Base-by-base conservation (phyloP, 1,139 yeast species). In the Debaryomyces subglobosus region DNA sequence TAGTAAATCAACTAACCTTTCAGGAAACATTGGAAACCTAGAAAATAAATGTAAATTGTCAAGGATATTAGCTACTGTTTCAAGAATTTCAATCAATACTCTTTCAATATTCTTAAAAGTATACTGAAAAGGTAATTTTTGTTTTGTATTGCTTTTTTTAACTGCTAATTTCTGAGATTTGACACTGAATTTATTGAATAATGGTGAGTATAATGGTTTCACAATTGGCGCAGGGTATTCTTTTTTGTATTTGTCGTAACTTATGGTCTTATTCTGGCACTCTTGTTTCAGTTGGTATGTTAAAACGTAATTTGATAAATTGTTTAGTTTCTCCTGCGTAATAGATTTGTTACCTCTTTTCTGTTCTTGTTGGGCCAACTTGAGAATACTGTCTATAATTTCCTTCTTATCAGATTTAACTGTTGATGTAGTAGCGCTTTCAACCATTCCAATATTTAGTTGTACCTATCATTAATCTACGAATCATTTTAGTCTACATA, bases 11-110 rank as follows among this genome's bases (percentile, higher is more conserved):
- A 60, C 38, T 13, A 76, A 56, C 33, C 52, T 55, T 46, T 69
- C 59, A 1, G 81, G 81, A 52, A 76, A 76, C 73, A 72, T 74
- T 51, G 62, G 80, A 58, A 76, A 60, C 49, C 71, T 69, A 38
- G 78, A 72, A 39, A 76, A 69, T 46, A 76, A 66, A 55, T 76
- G 80, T 32, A 76, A 64, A 49, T 74, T 76, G 58, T 76, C 81
- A 34, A 76, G 60, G 3, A 76, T 54, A 47, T 72, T 74, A 25
- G 79, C 80, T 23, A 71, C 27, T 4, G 63, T 62, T 58, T 76
- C 81, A 25, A 76, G 58, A 1, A 69, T 53, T 12, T 61, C 63
- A 3, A 76, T 64, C 4, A 72, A 52, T 2, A 63, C 50, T 29
- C 57, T 47, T 55, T 76, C 81, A 6, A 70, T 44, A 23, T 62